Evolutionary conservation across 495 filamentous ascomycete genomes (phyloP), one percentile per base, ranked within the genome.

Genomic region (Penicillium simplicissimum): DNA sequence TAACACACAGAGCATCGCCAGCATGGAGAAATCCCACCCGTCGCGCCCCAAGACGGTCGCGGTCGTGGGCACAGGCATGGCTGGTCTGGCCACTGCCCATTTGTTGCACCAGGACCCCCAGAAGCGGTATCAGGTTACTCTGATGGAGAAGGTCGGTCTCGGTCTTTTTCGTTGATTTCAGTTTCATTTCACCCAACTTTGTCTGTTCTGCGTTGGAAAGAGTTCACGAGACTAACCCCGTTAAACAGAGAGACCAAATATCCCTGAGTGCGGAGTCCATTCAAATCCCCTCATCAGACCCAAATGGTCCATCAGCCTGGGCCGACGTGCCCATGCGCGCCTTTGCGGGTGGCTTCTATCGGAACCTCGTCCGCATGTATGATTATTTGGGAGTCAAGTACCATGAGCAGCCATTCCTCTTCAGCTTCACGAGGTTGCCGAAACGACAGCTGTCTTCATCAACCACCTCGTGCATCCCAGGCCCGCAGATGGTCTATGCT

Each of bases 271-370:
- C 64, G 9, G 72, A 69, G 47, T 67, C 68, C 8, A 55, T 69
- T 45, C 51, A 49, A 2, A 62, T 64, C 55, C 45, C 49, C 5
- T 64, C 37, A 7, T 43, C n/a, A 33, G 21, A 58, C 43, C 55
- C 19, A 15, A 49, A 54, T 28, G 28, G 56, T 57, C 31, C 43
- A 10, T 6, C 28, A 34, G 33, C 36, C 43, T 71, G 81, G 53
- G 63, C 81, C 25, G 83, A 86, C 71, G 64, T 86, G n/a, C 84
- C 84, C 17, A 85, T 85, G 81, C 82, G 83, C 37, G 78, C 79
- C 3, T 82, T 85, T 54, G 79, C 81, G 8, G 81, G 74, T 15
- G 80, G 82, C 23, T 87, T 78, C 67, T 84, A 86, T 55, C 71
- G 71, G n/a, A 81, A 81, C 52, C 69, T 87, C 43, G 75, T 67